phyloP scores from a whole-genome alignment of 768 basidiomycete genomes.

The Goffeauzyma gilvescens region DNA sequence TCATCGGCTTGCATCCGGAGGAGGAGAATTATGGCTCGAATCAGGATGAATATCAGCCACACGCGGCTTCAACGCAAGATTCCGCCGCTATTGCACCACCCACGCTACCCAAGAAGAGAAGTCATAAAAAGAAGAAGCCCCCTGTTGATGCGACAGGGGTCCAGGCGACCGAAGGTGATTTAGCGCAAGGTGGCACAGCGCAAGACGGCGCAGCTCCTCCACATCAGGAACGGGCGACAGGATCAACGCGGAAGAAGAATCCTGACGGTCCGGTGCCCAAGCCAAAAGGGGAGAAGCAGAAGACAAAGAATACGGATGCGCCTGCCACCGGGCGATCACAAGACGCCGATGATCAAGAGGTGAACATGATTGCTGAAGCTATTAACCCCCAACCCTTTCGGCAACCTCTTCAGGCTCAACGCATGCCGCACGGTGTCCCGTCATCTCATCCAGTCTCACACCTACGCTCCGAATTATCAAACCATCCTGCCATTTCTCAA shows the following conservation, averaged over 20 bases:
- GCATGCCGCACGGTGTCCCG: neutral
- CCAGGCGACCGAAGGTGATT: neutral
- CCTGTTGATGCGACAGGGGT: neutral
- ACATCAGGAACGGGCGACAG: neutral
- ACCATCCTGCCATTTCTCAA: no score
- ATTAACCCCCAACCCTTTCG: no score
- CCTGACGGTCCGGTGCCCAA: neutral
- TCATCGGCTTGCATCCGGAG: conserved; percentile 1
- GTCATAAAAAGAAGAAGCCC: neutral
- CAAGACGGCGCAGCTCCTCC: neutral
- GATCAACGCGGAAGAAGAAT: neutral
- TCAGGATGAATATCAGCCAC: no score
- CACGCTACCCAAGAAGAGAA: neutral
- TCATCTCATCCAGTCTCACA: no score
- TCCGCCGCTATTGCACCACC: neutral
- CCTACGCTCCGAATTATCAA: no score
- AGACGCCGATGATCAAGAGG: neutral
- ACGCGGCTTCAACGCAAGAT: no score
- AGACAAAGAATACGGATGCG: neutral
- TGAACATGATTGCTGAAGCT: no score
- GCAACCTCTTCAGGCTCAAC: no score
- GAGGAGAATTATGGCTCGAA: no score
- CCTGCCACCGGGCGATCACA: neutral
- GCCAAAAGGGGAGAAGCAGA: neutral
- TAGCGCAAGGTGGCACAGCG: neutral